Base-by-base conservation (phyloP, 2,329 filamentous ascomycete species). In the Pseudogymnoascus sp. region DNA sequence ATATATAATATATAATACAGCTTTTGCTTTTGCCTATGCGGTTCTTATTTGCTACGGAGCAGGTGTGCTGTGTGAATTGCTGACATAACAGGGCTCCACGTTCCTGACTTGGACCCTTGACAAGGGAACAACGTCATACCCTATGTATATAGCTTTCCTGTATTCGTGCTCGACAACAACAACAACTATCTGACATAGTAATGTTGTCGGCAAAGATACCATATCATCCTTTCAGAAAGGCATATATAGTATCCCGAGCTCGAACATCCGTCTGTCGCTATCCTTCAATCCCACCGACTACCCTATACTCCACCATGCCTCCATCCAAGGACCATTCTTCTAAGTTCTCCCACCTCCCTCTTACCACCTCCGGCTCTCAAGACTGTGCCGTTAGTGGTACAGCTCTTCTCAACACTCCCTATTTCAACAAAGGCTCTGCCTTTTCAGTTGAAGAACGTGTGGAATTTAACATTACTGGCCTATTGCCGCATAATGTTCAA, bases 381-480 rank as follows among this genome's bases (percentile, higher is more conserved):
- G 79, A 82, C 62, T 82, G 80, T 68, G 78, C 80, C 1, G 71
- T 82, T 37, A 75, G 70, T 5, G 83, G 84, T 4, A 76, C 76
- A 42, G 79, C 82, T 0, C 76, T 91, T 5, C 79, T 91, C 7
- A 83, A 85, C 65, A 84, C 83, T 9, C 81, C 87, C 1, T 86
- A 84, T 69, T 87, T 91, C 77, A 96, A 96, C 77, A 95, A 95
- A 74, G 91, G 91, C 31, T 91, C 90, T 2, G 90, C 86, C 0
- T 93, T 93, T 68, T 82, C 88, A 0, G 69, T 77, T 0, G 77
- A 89, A 28, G 91, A 96, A 71, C 84, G 91, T 9, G 76, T 78
- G 2, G 76, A 78, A 0, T 96, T 96, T 73, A 83, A 84, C 34
- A 82, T 96, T 1, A 82, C 85, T 16, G 89, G 91, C 3, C 77